phyloP scores from a whole-genome alignment of 2,329 filamentous ascomycete genomes.

The Paecilomyces dactylethromorphus region DNA sequence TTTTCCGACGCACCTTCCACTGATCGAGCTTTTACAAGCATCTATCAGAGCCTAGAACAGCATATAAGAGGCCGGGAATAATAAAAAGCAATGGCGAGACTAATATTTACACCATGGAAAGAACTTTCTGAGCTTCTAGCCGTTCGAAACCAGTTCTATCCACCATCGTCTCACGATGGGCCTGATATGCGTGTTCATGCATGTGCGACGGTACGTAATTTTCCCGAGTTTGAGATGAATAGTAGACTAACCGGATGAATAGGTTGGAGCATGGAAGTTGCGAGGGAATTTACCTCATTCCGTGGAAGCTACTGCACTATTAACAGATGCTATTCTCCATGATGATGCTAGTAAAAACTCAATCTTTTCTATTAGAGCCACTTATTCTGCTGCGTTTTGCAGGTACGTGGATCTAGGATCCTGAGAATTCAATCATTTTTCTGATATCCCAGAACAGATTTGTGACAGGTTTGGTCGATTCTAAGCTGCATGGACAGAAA shows the following conservation, averaged over 20 bases:
- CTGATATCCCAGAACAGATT: slow-evolving; percentile 23
- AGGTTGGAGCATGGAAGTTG: slow-evolving; percentile 41
- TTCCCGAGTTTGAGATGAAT: not conserved
- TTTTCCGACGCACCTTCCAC: not conserved
- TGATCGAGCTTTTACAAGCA: not conserved
- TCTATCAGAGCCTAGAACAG: not conserved
- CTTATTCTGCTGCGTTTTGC: slow-evolving; percentile 40
- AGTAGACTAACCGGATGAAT: not conserved
- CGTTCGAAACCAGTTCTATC: slow-evolving; percentile 35
- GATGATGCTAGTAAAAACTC: slow-evolving; percentile 36
- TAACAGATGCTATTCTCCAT: slow-evolving; percentile 41
- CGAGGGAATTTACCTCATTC: slow-evolving; percentile 39
- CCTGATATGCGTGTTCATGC: slow-evolving; percentile 32
- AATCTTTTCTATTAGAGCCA: slow-evolving; percentile 38
- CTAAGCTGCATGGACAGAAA: slow-evolving; percentile 33
- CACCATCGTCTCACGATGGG: slow-evolving; percentile 21
- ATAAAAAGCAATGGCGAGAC: slow-evolving; percentile 27
- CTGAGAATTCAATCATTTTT: not conserved
- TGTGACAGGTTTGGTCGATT: slow-evolving; percentile 39
- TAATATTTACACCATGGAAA: slow-evolving; percentile 38
- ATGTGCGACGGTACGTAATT: slow-evolving; percentile 30
- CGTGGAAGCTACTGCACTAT: slow-evolving; percentile 39
- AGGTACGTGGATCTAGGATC: slow-evolving; percentile 23
- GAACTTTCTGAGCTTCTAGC: slow-evolving; percentile 27
- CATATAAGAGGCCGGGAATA: not conserved